Evolutionary conservation across 2,329 filamentous ascomycete genomes (phyloP), one percentile per base, ranked within the genome.

Genomic region (Diaporthe sp.): DNA sequence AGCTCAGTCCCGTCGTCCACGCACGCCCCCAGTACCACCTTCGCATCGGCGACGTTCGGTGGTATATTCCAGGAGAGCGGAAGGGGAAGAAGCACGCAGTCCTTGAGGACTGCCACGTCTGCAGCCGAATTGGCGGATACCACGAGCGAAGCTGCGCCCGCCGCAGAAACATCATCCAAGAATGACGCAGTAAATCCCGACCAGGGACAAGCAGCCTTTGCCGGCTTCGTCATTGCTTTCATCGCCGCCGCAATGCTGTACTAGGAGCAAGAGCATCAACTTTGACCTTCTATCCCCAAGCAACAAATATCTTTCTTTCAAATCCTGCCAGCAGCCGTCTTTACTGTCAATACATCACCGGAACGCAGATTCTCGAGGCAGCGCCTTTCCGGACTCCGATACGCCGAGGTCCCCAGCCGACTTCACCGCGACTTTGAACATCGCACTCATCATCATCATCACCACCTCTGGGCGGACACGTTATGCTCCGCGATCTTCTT

Each of bases 21-120:
- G 49, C 58, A 42, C 6, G 15, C 15, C n/a, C 4, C 71, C 2
- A 76, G 67, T 31, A 72, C 58, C 7, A 79, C 73, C 73, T 67
- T 74, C 51, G 71, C 78, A 1, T 81, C 82, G 9, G 51, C 67
- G n/a, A 61, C 51, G n/a, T 31, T 47, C 6, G 83, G 81, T n/a
- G 89, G 87, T 79, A 85, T 91, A 78, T 91, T 91, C 85, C 88
- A 88, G 74, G 88, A 91, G 83, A 89, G 89, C 74, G 81, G 80
- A 77, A 87, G 84, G 77, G 75, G 78, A n/a, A 80, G 79, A 8
- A 71, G 71, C 47, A 79, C 76, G 57, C 77, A 79, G 20, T 55
- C 71, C 67, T 53, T 42, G 71, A 61, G 25, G 31, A 70, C 17
- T 61, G 58, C 15, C 53, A 55, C 76, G 12, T 47, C 76, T 25